phyloP scores from a whole-genome alignment of 352 stramenopile genomes.

The Pythium vanterpoolii region DNA sequence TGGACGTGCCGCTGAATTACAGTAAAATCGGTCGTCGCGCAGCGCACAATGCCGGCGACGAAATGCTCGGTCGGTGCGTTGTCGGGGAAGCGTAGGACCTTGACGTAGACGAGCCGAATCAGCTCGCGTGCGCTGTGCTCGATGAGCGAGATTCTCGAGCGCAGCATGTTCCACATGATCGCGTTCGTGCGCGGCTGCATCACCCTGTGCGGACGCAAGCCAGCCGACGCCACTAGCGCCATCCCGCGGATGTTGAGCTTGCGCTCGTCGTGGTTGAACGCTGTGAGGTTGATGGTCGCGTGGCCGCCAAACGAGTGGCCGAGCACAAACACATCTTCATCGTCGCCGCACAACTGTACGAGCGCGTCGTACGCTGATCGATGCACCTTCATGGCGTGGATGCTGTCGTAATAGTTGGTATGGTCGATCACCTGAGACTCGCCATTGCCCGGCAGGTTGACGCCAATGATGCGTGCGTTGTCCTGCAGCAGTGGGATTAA shows the following conservation, averaged over 20 bases:
- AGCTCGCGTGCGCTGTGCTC: conserved; percentile 7
- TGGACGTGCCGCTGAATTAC: conserved; percentile 41
- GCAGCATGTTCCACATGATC: conserved; percentile 17
- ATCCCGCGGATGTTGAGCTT: conserved; percentile 19
- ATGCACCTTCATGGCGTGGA: conserved; percentile 14
- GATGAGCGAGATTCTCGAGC: conserved; percentile 15
- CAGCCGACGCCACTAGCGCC: conserved; percentile 29
- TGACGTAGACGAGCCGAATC: conserved; percentile 16
- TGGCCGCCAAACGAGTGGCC: conserved; percentile 34
- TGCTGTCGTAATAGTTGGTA: conserved; percentile 23
- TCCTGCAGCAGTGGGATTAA: conserved; percentile 36
- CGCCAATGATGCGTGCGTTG: conserved; percentile 25
- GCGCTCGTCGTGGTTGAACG: conserved; percentile 13
- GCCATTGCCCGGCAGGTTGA: conserved; percentile 31
- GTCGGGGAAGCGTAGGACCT: conserved; percentile 21
- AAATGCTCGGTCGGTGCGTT: conserved; percentile 34
- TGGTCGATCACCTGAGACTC: conserved; percentile 16
- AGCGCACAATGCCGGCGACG: conserved; percentile 50
- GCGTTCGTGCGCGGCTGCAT: conserved; percentile 21
- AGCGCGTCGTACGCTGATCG: conserved; percentile 26
- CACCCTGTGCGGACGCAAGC: conserved; percentile 34
- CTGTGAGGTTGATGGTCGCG: conserved; percentile 26
- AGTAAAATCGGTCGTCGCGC: conserved; percentile 43
- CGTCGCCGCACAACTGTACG: conserved; percentile 16
- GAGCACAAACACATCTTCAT: conserved; percentile 25